Percentiles rank a stretch among this genome's conserved stretches.
phyloP scores from a whole-genome alignment of 2,329 filamentous ascomycete species.

The Gliomastix tumulicola region DNA sequence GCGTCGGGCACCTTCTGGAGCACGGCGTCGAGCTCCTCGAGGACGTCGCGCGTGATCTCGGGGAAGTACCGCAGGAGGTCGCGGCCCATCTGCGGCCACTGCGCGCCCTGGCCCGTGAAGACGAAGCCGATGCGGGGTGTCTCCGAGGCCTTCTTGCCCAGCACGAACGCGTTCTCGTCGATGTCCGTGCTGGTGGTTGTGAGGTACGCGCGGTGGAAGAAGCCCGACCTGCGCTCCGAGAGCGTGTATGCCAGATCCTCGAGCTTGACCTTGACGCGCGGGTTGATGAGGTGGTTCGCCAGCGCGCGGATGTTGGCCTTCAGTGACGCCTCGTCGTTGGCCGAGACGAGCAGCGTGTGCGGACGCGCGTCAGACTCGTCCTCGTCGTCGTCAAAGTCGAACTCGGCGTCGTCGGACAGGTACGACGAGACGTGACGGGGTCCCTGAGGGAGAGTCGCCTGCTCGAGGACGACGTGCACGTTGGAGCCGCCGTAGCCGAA shows the following conservation, averaged over 20 bases:
- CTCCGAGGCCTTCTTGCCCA: slow-evolving; percentile 3
- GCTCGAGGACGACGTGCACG: slow-evolving; percentile 17
- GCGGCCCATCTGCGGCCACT: slow-evolving; percentile 18
- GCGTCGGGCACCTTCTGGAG: slow-evolving; percentile 5
- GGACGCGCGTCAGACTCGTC: not conserved
- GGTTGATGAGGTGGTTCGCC: slow-evolving; percentile 14
- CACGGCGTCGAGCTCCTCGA: not conserved
- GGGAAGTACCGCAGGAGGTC: slow-evolving; percentile 9
- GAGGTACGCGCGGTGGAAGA: slow-evolving; percentile 12
- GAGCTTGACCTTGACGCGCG: slow-evolving; percentile 10
- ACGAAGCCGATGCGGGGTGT: slow-evolving; percentile 22
- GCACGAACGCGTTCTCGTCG: too few relatives aligned
- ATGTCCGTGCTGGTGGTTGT: too few relatives aligned
- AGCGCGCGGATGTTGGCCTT: slow-evolving; percentile 4
- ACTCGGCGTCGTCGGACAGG: not conserved
- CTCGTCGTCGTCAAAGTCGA: not conserved
- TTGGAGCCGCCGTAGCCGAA: slow-evolving; percentile 33
- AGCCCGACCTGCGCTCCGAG: slow-evolving; percentile 10
- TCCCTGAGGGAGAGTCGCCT: not conserved
- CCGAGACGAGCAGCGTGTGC: slow-evolving; percentile 7
- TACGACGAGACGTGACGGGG: not conserved
- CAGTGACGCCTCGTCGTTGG: slow-evolving; percentile 8
- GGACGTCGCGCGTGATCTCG: not conserved
- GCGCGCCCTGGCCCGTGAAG: slow-evolving; percentile 38
- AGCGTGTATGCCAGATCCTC: slow-evolving; percentile 19